Conservation (phyloP, 257 asterid genomes). For the Ilex aquifolium region DNA sequence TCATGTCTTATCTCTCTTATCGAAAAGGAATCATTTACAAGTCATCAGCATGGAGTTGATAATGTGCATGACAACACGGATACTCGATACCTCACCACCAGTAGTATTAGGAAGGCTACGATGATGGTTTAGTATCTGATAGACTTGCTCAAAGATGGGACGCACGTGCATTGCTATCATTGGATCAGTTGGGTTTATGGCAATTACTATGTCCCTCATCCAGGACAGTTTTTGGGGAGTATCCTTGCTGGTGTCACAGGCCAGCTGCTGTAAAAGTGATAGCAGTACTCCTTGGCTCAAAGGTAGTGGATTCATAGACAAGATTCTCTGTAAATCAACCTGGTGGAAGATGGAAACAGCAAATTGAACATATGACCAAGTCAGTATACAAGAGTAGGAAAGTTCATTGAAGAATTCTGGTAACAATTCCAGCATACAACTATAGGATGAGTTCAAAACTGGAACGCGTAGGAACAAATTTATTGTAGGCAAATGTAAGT, state of each 20-base stretch:
- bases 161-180: constrained; percentile 73
- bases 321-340: constrained; percentile 70
- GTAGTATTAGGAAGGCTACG: constrained; percentile 51
- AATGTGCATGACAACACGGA: constrained; percentile 81
- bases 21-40: constrained; percentile 39
- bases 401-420: too few relatives aligned
- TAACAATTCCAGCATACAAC: too few relatives aligned
- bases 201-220: constrained; percentile 82
- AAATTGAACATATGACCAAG: neutral
- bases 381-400: too few relatives aligned
- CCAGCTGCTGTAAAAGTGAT: constrained; percentile 83
- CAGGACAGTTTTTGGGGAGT: constrained; percentile 60
- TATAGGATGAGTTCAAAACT: too few relatives aligned
- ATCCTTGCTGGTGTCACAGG: constrained; percentile 73
- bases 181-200: constrained; percentile 72
- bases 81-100: constrained; percentile 45
- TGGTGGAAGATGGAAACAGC: constrained; percentile 16
- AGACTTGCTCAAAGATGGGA: constrained; percentile 94
- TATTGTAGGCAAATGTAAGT: too few relatives aligned
- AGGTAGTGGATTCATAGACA: constrained; percentile 69
- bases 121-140: constrained; percentile 70
- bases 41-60: constrained; percentile 83
- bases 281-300: constrained; percentile 95
- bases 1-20: too few relatives aligned
- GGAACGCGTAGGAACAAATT: neutral